Base-by-base conservation (phyloP, 257 asterid genomes). In the Eustoma russellianum region DNA sequence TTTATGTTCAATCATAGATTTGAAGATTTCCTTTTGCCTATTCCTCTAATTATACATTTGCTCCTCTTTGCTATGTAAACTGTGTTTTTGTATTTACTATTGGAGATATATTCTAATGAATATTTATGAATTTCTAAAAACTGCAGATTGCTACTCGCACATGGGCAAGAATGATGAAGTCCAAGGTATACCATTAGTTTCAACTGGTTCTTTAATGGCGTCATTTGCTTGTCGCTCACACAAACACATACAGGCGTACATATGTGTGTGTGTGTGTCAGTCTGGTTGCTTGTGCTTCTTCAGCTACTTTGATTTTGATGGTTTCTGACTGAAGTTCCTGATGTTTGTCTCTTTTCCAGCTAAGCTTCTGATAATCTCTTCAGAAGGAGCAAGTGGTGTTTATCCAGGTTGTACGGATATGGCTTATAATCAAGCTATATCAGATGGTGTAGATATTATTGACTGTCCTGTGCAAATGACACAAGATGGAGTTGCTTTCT, bases 331-430 rank as follows among this genome's bases (percentile, higher is more conserved):
- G 44, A 30, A 33, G 41, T 57, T 9, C 24, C 17, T 53, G 48
- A 41, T 49, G 28, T 54, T 54, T 41, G 16, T 44, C 51, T 33
- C 43, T 15, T 17, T 51, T 74, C 33, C 85, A 88, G 95, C 30
- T n/a, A 67, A 73, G 13, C 52, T 74, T 61, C 66, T 62, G 75
- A 61, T 88, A 47, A 76, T 84, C 62, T 66, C 97, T 17, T 53
- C 54, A 6, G 95, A 84, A 83, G 97, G 97, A 78, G 88, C 97
- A 51, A 82, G 95, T 66, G 95, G 94, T 13, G 76, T 65, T 54
- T 88, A 77, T 64, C 91, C 97, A 50, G 97, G 93, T 44, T 85
- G 95, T 74, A 82, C 93, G 2, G 62, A 88, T 68, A 38, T 28
- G 62, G 81, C 97, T 49, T 85, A 85, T 53, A 50, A 48, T 17